Base-by-base conservation (phyloP, 257 asterid genomes). In the Lycium ferocissimum region DNA sequence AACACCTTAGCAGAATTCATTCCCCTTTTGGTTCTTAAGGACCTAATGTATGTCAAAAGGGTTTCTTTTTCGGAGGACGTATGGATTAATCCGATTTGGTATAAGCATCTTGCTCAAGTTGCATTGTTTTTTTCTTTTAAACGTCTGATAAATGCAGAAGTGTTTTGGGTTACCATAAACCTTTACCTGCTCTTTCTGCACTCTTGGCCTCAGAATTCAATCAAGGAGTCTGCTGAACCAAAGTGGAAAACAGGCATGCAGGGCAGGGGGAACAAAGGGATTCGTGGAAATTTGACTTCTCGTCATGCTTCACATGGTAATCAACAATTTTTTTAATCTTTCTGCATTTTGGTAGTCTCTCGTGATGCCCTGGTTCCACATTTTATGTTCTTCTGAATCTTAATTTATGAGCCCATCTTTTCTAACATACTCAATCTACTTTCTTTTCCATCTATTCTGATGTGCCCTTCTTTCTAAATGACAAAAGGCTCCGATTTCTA, bases 201-300 rank as follows among this genome's bases (percentile, higher is more conserved):
- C 33, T 85, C 35, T 87, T 75, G 43, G 82, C 65, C 87, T 85
- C 96, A 94, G 98, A 90, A 86, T 91, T 83, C 53, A 84, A 89
- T 47, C 61, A 95, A 92, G 93, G 97, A 95, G 88, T 86, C 93
- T 54, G 87, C 89, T 6, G 98, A 95, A 47, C 66, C 89, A 53
- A 92, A 91, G 89, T 89, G 94, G 95, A 94, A 92, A 89, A 89
- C 95, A 51, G 94, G 92, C 73, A 79, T 87, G 87, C 95, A 89
- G 90, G 89, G 92, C 33, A 87, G 94, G 85, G 92, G 93, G 67
- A 91, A 85, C 86, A 91, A 92, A 88, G 95, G 84, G 76, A 90
- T 91, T 79, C 94, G 97, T 61, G 96, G 93, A 84, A 91, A 86
- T 87, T 90, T 89, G 86, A 85, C 92, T 45, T 85, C 95, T 83